Conservation (phyloP, 2,329 filamentous ascomycete species). For the Lecanicillium sp. region DNA sequence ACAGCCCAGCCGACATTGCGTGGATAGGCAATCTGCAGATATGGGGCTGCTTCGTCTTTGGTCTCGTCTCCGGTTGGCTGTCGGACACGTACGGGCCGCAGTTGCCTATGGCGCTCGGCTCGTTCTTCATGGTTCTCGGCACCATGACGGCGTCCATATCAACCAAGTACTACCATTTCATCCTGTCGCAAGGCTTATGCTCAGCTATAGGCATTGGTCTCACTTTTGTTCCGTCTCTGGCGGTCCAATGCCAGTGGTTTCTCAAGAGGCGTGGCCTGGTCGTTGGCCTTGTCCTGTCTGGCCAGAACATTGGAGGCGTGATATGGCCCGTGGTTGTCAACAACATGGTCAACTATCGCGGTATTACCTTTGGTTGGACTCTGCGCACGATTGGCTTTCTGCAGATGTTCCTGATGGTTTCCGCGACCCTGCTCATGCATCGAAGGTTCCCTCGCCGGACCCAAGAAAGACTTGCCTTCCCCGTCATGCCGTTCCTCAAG, state of each 20-base stretch:
- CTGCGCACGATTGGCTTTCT: slow-evolving; percentile 35
- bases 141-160: slow-evolving; percentile 1
- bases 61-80: slow-evolving; percentile 26
- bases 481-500: too few species aligned
- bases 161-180: slow-evolving; percentile 78
- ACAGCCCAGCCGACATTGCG: slow-evolving; percentile 21
- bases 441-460: too few species aligned
- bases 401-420: slow-evolving; percentile 33
- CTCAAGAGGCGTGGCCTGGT: slow-evolving; percentile 61
- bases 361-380: slow-evolving; percentile 33
- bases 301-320: slow-evolving; percentile 59
- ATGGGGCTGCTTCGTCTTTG: slow-evolving; percentile 25
- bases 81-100: too few species aligned
- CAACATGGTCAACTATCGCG: slow-evolving; percentile 29
- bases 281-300: slow-evolving; percentile 69
- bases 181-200: slow-evolving; percentile 65
- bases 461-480: too few species aligned
- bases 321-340: slow-evolving; percentile 45
- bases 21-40: slow-evolving; percentile 30
- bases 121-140: slow-evolving; percentile 1
- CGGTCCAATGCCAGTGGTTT: slow-evolving; percentile 73
- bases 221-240: slow-evolving; percentile 73
- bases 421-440: slow-evolving; percentile 44
- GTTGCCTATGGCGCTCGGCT: neutral
- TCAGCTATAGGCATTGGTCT: slow-evolving; percentile 61